phyloP scores from a whole-genome alignment of 2,329 filamentous ascomycete species.

The Botryotinia convoluta region DNA sequence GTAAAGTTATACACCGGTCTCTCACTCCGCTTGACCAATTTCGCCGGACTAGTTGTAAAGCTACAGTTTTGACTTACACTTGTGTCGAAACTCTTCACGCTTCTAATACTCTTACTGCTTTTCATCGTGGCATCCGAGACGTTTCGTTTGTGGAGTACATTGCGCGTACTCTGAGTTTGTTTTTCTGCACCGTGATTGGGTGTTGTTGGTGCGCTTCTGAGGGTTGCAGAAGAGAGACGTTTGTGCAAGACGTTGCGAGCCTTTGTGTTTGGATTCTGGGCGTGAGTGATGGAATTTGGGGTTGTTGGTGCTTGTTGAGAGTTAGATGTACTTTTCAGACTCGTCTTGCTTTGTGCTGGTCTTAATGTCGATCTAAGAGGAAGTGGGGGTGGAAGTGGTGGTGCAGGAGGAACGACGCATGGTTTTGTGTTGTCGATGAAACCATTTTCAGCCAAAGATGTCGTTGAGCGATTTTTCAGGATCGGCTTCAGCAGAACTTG shows the following conservation, averaged over 20 bases:
- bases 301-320: constrained; percentile 19
- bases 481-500: constrained; percentile 31
- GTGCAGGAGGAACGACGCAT: constrained; percentile 3
- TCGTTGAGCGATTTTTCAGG: constrained; percentile 32
- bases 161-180: constrained; percentile 23
- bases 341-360: constrained; percentile 28
- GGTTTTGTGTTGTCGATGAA: not conserved
- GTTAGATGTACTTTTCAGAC: constrained; percentile 24
- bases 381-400: constrained; percentile 28
- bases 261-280: constrained; percentile 21
- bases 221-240: constrained; percentile 25
- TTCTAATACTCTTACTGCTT: constrained; percentile 24
- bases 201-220: constrained; percentile 19
- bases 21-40: constrained; percentile 30
- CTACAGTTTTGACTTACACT: not conserved
- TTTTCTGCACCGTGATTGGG: constrained; percentile 23
- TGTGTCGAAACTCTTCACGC: constrained; percentile 30
- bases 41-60: constrained; percentile 24
- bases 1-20: constrained; percentile 16
- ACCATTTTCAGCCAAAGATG: constrained; percentile 29
- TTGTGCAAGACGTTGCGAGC: constrained; percentile 31
- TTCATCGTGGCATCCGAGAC: constrained; percentile 30
- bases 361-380: constrained; percentile 28
- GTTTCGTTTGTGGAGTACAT: constrained; percentile 32
- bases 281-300: constrained; percentile 17